phyloP scores from a whole-genome alignment of 1,139 yeast genomes.

The Keqinozyma sinolaborantium region DNA sequence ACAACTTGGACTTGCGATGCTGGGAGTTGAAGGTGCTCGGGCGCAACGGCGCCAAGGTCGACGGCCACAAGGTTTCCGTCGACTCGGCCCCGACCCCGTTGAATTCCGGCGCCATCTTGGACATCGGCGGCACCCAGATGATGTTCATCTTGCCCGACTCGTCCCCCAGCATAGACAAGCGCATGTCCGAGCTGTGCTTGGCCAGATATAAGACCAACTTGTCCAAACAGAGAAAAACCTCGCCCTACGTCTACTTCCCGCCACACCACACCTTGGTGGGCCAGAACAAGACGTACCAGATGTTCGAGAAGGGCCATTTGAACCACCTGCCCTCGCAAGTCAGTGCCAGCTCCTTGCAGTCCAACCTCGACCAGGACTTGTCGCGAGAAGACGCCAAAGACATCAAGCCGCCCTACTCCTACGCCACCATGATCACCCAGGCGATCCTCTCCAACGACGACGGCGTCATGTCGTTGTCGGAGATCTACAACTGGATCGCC shows the following conservation, averaged over 20 bases:
- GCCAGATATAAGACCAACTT: conserved; percentile 26
- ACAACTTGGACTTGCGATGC: conserved; percentile 66
- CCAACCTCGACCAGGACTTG: conserved; percentile 61
- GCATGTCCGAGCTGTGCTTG: conserved; percentile 41
- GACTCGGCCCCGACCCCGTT: conserved; percentile 54
- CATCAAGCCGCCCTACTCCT: conserved; percentile 93
- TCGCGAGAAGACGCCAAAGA: conserved; percentile 90
- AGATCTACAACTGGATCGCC: conserved; percentile 89
- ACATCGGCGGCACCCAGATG: conserved; percentile 97
- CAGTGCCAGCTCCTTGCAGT: conserved; percentile 42
- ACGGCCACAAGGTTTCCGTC: conserved; percentile 57
- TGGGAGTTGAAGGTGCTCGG: conserved; percentile 89
- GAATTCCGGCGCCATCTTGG: conserved; percentile 82
- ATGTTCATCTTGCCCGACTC: conserved; percentile 95
- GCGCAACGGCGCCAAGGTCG: conserved; percentile 90
- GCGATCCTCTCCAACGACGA: conserved; percentile 87
- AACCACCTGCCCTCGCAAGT: conserved; percentile 39
- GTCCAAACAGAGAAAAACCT: conserved; percentile 14
- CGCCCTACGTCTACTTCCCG: conserved; percentile 13
- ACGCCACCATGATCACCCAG: conserved; percentile 97
- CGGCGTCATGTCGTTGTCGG: conserved; percentile 85
- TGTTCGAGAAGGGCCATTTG: conserved; percentile 44
- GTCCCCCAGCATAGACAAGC: conserved; percentile 60
- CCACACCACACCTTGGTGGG: conserved; percentile 15
- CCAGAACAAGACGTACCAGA: conserved; percentile 45